Base-by-base conservation (phyloP, 495 filamentous ascomycete genomes). In the Acidiella bohemica region DNA sequence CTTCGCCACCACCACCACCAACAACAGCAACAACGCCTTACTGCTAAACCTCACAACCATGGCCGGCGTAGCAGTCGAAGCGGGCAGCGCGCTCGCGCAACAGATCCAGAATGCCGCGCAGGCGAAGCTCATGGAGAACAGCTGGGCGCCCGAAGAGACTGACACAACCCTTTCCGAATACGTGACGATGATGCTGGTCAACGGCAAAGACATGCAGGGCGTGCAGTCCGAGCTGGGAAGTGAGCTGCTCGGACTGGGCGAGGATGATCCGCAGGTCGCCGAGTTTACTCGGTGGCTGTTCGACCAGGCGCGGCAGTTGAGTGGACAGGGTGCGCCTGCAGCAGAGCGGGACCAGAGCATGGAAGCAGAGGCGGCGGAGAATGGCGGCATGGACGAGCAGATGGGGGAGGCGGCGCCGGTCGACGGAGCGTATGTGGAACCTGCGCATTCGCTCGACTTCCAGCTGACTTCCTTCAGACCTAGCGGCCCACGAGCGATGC, bases 401-500 rank as follows among this genome's bases (percentile, higher is more conserved):
- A 88, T 93, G 83, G 75, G 71, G 13, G 79, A 80, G 48, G 62
- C 66, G 18, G 54, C 50, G 21, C 55, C 65, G 16, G 53, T 50
- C 49, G 40, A 56, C 61, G 40, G 77, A 77, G 34, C 83, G 86
- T 93, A 76, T 59, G 83, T 71, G 38, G 35, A 27, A 30, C 41
- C 47, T n/a, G 27, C 9, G 24, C 5, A 4, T 22, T 2, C 22
- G 11, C 29, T 20, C 43, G 40, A 36, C 61, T 47, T 14, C 32
- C 10, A 39, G 13, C 44, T 54, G 23, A 42, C 4, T 19, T 1
- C 36, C 36, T 27, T 33, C 50, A 95, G 87, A 54, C 90, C 90
- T 13, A 96, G 88, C 7, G 90, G 86, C 29, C 90, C 90, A 17
- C 90, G 85, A 59, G 84, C 87, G 4, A 96, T 97, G 92, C 79